Base-by-base conservation (phyloP, 257 asterid species). In the Eustoma russellianum region DNA sequence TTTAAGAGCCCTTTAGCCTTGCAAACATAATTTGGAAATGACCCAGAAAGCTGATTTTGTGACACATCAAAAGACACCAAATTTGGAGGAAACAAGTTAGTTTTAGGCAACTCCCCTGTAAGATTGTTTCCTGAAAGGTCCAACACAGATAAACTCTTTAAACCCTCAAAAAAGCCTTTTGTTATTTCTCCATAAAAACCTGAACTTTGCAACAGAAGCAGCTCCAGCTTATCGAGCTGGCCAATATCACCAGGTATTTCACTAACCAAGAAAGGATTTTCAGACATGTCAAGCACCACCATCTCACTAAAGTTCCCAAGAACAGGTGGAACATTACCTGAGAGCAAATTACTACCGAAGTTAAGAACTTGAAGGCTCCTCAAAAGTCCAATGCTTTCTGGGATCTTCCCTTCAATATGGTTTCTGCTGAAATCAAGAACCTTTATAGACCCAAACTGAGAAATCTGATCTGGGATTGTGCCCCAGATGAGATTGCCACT, bases 401-500 rank as follows among this genome's bases (percentile, higher is more conserved):
- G 97, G 75, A 88, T 82, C 44, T 68, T 72, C 30, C 93, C 94
- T 66, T 84, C 86, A 52, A 88, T 53, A 41, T 80, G 97, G 51
- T 88, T 88, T 60, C 63, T 80, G 80, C 95, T 73, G 0, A 88
- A 65, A 65, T 88, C 94, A 64, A 88, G 76, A 49, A 78, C 59
- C 48, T 64, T 71, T 63, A 88, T 46, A 11, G 78, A 66, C 62
- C 62, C 65, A 63, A 88, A 80, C 77, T 57, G 75, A 53, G 87
- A 80, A 56, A 88, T 74, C 51, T 84, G 90, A 7, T 74, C 90
- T n/a, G 90, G 94, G 53, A 88, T 78, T 65, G 83, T 73, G 18
- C 96, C 96, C 94, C 93, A 78, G 41, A 88, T 77, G 71, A 88
- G 94, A 54, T 88, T 88, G 56, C 73, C 73, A 40, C 90, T 84